Evolutionary conservation across 768 basidiomycete species (phyloP).

Genomic region (Boletus vermiculosoides): DNA sequence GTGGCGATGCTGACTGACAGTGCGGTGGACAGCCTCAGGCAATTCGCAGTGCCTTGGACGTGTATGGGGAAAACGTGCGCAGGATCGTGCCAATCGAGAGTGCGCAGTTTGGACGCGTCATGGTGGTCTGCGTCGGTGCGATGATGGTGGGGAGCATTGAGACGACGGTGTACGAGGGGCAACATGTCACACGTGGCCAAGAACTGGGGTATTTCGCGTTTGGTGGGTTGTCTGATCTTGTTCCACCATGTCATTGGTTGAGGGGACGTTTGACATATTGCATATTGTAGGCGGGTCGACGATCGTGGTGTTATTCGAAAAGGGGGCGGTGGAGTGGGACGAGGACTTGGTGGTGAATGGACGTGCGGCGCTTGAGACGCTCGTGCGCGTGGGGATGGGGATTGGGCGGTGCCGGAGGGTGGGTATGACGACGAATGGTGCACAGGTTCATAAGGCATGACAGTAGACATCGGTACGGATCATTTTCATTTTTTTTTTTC

Average conservation of each 20-base stretch:
- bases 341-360: slow-evolving; percentile 86
- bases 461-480: background rate
- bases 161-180: slow-evolving; percentile 84
- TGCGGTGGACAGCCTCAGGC: slow-evolving; percentile 71
- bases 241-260: background rate
- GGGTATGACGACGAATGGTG: slow-evolving; percentile 4
- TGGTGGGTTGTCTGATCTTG: slow-evolving; percentile 59
- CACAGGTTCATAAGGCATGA: slow-evolving; percentile 3
- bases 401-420: slow-evolving; percentile 50
- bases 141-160: slow-evolving; percentile 95
- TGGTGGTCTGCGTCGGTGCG: slow-evolving; percentile 89
- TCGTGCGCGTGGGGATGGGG: slow-evolving; percentile 86
- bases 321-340: slow-evolving; percentile 84
- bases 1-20: background rate
- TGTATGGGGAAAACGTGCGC: slow-evolving; percentile 92
- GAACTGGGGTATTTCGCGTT: slow-evolving; percentile 97
- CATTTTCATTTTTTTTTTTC: background rate
- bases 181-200: slow-evolving; percentile 76
- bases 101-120: slow-evolving; percentile 85
- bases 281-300: slow-evolving; percentile 73
- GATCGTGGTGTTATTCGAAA: slow-evolving; percentile 88
- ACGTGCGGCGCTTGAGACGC: slow-evolving; percentile 82
- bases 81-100: slow-evolving; percentile 93
- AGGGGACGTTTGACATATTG: background rate
- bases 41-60: slow-evolving; percentile 83